Evolutionary conservation across 2,329 filamentous ascomycete species (phyloP), one percentile per base, ranked within the genome.

Genomic region (Hawksworthiomyces lignivorus): DNA sequence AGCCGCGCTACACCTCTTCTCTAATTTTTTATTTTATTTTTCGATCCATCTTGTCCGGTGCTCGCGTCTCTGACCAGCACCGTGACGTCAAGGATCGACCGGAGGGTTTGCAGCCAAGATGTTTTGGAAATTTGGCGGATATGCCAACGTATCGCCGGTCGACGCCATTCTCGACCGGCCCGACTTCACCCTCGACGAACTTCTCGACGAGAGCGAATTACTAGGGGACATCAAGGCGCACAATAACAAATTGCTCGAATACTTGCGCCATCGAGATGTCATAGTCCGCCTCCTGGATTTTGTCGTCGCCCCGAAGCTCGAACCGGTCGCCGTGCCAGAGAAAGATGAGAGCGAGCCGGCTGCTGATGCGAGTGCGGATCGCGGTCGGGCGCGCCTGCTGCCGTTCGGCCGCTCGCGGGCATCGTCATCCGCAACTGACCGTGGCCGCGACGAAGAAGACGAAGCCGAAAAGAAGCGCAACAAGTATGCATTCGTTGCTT

Each of bases 111-210:
- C 35, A 6, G 61, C 59, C 81, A 90, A 65, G 72, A 98, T 98
- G 92, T 98, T 98, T 69, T 98, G 92, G 92, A 84, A 90, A 69
- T 98, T 97, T 75, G 90, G 92, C 75, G 88, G 88, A 60, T 97
- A 97, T 75, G 87, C 89, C 73, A 94, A 87, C 75, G 84, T 95
- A 67, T 96, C 90, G 57, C 84, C 89, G 60, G 87, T 98, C 65
- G 92, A 97, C 67, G 88, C 83, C 54, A 86, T 98, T 58, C 87
- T 98, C 62, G 92, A 98, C 62, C 95, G 95, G 66, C 81, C 94
- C 54, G 86, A 95, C 66, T 89, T 96, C 61, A 88, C 86, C 39
- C 82, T 97, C 52, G 92, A 98, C 66, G 90, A 97, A 61, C 74
- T 98, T 46, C 80, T 98, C 49, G 89, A 97, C 62, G 92, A 98